Percentiles rank a stretch among this genome's conserved stretches.
phyloP scores from a whole-genome alignment of 805 yeast genomes.

The Starmerella cellae region DNA sequence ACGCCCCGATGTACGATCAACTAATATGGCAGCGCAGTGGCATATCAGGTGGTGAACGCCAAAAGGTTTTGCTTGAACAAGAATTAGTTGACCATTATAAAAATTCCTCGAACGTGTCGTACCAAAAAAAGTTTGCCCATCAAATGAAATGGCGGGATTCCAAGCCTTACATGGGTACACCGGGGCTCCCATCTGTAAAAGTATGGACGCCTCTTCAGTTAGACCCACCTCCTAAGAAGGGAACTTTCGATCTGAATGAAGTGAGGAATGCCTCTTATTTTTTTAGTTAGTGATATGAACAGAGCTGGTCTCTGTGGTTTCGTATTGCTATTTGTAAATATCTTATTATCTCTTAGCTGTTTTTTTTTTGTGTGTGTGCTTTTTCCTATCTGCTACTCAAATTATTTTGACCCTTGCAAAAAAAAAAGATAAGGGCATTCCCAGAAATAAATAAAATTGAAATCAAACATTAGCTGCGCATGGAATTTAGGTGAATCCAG shows the following conservation, averaged over 20 bases:
- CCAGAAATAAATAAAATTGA: no score
- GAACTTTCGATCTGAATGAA: constrained; percentile 57
- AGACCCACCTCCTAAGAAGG: constrained; percentile 58
- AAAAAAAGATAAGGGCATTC: no score
- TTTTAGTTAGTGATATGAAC: constrained; percentile 38
- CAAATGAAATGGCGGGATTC: constrained; percentile 40
- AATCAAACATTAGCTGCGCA: no score
- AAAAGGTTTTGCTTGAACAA: constrained; percentile 52
- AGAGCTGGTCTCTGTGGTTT: no score
- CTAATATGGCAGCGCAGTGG: constrained; percentile 30
- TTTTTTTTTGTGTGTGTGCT: no score
- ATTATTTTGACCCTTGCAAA: no score
- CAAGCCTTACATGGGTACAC: constrained; percentile 37
- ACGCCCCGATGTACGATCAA: constrained; percentile 38
- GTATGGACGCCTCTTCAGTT: constrained; percentile 50
- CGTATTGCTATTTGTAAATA: no score
- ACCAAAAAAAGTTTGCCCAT: constrained; percentile 33
- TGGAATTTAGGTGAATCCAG: background rate
- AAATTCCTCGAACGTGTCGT: constrained; percentile 71
- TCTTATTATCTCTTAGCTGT: no score
- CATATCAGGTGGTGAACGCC: constrained; percentile 6
- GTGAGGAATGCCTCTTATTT: constrained; percentile 62
- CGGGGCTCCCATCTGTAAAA: constrained; percentile 6
- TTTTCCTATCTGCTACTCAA: no score
- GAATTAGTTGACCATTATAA: constrained; percentile 62